Base-by-base conservation (phyloP, 306 rosid species). In the Pyrus bretschneideri region DNA sequence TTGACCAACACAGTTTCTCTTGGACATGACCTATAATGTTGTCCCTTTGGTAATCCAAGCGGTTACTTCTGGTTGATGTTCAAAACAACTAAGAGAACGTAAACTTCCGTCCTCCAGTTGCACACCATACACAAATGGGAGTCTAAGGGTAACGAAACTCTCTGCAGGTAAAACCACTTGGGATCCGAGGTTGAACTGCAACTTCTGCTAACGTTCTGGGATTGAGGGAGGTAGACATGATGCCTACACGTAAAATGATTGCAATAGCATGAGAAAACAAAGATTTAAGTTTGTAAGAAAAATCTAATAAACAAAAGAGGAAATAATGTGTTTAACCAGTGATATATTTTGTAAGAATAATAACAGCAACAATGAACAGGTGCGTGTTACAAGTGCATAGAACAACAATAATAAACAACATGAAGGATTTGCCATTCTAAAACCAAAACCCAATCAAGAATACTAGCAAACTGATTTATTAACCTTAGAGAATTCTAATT, bases 1-100 rank as follows among this genome's bases (percentile, higher is more conserved):
- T 74, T 89, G 89, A 72, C 84, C 91, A 33, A 42, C 19, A 80
- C 73, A 70, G 76, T 74, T 81, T 66, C 86, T 84, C 83, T 87
- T 89, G 58, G 96, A 90, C 80, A 89, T 69, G 76, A 94, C 77
- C 86, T 87, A 89, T 65, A 91, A 82, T 76, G 86, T 68, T 51
- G 98, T 83, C 61, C 98, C 97, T 86, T 91, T 87, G 79, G 84
- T 35, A 67, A 94, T 86, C 98, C 98, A 92, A 40, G 98, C 97
- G 58, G 97, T 91, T 72, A 77, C 74, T 81, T 94, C 96, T 7
- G 98, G 98, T 80, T 89, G 94, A 69, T 83, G 88, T 75, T 92
- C 93, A 55, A 88, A 89, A 78, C 88, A 89, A 69, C 85, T 89
- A 31, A 94, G 90, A 77, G 97, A 83, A 81, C 46, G 90, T 71